These are phyloP conservation scores for Ceriops tagal DNA, from an alignment of 345 rosid genomes.

Conservation along the genomic window DNA sequence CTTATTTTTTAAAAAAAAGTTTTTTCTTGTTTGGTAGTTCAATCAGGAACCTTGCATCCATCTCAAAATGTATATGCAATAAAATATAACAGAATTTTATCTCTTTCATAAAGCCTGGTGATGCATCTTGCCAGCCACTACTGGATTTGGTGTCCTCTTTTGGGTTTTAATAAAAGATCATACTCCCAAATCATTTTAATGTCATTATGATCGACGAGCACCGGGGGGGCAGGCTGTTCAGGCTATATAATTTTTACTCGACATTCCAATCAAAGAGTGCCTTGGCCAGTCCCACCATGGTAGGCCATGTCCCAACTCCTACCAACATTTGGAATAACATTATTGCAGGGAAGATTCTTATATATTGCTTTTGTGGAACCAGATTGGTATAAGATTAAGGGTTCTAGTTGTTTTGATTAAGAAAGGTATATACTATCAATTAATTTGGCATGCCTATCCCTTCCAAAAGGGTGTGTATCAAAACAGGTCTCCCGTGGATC, in stretches of 20 bases:
- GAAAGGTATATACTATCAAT: neutral
- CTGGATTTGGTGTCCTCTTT: constrained; percentile 25
- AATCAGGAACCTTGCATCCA: no score
- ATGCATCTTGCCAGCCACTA: constrained; percentile 38
- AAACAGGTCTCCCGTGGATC: constrained; percentile 17
- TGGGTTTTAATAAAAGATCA: constrained; percentile 2
- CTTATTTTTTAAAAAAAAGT: no score
- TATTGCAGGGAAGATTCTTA: constrained; percentile 44
- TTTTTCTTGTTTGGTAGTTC: no score
- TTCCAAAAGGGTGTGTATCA: constrained; percentile 4
- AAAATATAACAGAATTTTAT: neutral
- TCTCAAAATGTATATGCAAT: no score
- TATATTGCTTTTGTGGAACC: constrained; percentile 35
- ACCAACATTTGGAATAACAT: constrained; percentile 54
- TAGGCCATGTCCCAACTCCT: constrained; percentile 38
- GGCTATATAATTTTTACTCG: constrained; percentile 11
- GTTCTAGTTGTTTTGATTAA: constrained; percentile 10
- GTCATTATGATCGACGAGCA: neutral
- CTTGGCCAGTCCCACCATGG: constrained; percentile 41
- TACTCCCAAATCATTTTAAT: neutral
- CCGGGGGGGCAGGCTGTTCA: constrained; percentile 8
- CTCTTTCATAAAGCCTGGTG: constrained; percentile 15
- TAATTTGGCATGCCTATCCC: constrained; percentile 22
- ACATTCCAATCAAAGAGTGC: constrained; percentile 31
- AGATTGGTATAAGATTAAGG: constrained; percentile 15